Conservation (phyloP, 2,329 filamentous ascomycete genomes). For the Calonectria honghensis region DNA sequence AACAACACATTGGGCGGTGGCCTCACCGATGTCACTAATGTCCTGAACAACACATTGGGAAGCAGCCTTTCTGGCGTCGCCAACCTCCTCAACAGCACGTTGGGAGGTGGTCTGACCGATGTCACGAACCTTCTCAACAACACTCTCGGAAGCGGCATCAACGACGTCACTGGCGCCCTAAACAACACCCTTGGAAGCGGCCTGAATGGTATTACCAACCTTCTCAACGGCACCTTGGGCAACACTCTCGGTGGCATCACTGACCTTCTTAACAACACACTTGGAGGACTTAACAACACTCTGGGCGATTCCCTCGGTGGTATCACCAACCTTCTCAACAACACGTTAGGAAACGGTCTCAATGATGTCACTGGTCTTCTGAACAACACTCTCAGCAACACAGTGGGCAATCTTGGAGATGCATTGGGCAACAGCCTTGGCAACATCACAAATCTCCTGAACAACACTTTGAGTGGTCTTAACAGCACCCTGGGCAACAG, state of each 20-base stretch:
- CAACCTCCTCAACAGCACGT: not conserved
- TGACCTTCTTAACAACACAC: not conserved
- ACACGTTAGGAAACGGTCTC: not conserved
- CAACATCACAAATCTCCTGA: constrained; percentile 14
- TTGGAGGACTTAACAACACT: not conserved
- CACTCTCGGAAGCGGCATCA: not conserved
- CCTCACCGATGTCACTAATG: not conserved
- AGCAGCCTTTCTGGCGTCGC: not conserved
- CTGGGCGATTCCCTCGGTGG: not conserved
- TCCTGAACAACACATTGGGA: not conserved
- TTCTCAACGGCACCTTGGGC: constrained; percentile 1
- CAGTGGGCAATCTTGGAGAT: not conserved
- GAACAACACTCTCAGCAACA: not conserved
- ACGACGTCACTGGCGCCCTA: not conserved
- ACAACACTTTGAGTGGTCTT: not conserved
- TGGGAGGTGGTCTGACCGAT: not conserved
- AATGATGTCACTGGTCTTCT: not conserved
- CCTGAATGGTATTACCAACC: not conserved
- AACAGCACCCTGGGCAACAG: constrained; percentile 2
- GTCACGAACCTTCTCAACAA: constrained; percentile 5
- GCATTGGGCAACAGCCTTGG: constrained; percentile 12
- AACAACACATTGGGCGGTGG: not conserved
- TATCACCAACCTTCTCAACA: not conserved
- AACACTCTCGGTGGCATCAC: not conserved
- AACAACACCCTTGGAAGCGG: not conserved